Evolutionary conservation across 352 stramenopile genomes (phyloP).

Genomic region (Aphanomyces cochlioides): DNA sequence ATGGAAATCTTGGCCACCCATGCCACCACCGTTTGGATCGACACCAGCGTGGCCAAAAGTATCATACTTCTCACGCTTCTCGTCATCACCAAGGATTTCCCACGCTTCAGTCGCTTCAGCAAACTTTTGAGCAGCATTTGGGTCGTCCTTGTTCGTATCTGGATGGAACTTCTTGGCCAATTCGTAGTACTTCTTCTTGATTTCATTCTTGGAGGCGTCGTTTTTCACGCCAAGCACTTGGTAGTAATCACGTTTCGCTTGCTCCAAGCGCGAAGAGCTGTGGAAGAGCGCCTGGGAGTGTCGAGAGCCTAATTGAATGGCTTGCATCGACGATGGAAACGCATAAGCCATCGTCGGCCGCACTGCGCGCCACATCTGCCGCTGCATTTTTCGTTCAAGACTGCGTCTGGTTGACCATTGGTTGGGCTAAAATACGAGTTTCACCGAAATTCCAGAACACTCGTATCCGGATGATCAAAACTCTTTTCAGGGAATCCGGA

Average conservation of each 20-base stretch:
- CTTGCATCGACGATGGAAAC: neutral
- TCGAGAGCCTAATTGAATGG: neutral
- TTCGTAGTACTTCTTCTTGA: slow-evolving; percentile 98
- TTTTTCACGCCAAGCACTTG: slow-evolving; percentile 90
- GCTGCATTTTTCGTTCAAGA: slow-evolving; percentile 17
- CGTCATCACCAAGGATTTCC: slow-evolving; percentile 90
- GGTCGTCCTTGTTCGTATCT: slow-evolving; percentile 95
- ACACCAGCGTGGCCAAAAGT: slow-evolving; percentile 93
- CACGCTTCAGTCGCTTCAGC: slow-evolving; percentile 90
- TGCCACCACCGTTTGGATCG: slow-evolving; percentile 84
- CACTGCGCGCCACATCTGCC: slow-evolving; percentile 7
- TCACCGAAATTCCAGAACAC: no score
- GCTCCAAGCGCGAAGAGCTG: slow-evolving; percentile 48
- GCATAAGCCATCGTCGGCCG: neutral
- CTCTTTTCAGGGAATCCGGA: no score
- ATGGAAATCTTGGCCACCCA: slow-evolving; percentile 57
- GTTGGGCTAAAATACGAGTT: slow-evolving; percentile 6
- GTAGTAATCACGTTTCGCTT: slow-evolving; percentile 95
- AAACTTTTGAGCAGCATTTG: slow-evolving; percentile 89
- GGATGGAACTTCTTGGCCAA: slow-evolving; percentile 97
- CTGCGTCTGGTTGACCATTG: slow-evolving; percentile 5
- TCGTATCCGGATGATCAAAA: no score
- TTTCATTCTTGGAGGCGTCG: slow-evolving; percentile 90
- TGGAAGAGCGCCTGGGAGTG: slow-evolving; percentile 47
- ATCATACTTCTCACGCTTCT: slow-evolving; percentile 93